Evolutionary conservation across 331 rosid genomes (phyloP).

Genomic region (Phaseolus coccineus): DNA sequence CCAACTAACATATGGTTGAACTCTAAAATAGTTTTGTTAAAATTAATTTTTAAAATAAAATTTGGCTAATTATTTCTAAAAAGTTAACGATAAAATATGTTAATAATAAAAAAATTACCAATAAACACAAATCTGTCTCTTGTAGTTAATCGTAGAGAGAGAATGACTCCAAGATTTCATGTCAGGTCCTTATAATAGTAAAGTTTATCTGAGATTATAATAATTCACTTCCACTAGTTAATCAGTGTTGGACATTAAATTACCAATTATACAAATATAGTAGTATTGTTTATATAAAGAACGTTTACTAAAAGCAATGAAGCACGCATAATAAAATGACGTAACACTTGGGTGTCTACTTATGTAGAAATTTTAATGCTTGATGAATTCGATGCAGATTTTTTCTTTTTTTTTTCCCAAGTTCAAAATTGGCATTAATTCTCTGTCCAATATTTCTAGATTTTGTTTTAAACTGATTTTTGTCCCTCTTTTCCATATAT

Average conservation of each 20-base stretch:
- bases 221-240: neutral
- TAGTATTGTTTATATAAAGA: neutral
- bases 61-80: neutral
- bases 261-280: neutral
- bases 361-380: neutral
- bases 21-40: neutral
- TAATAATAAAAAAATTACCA: too few relatives aligned
- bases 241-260: neutral
- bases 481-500: neutral
- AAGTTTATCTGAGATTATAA: neutral
- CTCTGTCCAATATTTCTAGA: neutral
- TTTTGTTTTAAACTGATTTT: neutral
- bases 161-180: neutral
- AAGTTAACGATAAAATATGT: neutral
- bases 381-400: neutral
- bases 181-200: neutral
- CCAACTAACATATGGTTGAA: constrained; percentile 12
- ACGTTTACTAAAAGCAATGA: neutral
- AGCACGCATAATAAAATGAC: neutral
- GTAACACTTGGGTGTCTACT: neutral
- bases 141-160: too few relatives aligned
- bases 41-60: constrained; percentile 14
- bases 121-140: too few relatives aligned
- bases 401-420: neutral
- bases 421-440: constrained; percentile 14